Percentiles rank a stretch among this genome's conserved stretches.
Conservation (phyloP, 352 stramenopile genomes). For the Phytophthora pisi region DNA sequence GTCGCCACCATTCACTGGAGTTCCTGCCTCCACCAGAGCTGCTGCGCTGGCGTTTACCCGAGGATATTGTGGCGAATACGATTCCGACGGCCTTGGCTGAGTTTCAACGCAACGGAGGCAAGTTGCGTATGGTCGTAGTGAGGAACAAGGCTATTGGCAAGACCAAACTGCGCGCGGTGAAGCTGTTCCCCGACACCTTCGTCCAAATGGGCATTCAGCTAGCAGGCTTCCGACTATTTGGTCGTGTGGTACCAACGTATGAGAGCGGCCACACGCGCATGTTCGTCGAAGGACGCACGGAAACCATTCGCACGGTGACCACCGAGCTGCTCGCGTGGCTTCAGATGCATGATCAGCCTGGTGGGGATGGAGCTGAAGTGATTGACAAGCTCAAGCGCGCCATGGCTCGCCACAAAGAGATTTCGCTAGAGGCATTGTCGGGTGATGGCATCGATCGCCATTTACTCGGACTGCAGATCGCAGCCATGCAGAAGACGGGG, state of each 20-base stretch:
- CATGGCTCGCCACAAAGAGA: constrained; percentile 86
- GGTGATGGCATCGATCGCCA: constrained; percentile 91
- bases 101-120: constrained; percentile 71
- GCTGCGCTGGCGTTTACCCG: constrained; percentile 59
- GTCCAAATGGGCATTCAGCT: constrained; percentile 95
- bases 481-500: constrained; percentile 73
- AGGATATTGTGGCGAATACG: constrained; percentile 23
- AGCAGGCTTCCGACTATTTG: constrained; percentile 89
- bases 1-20: constrained; percentile 50
- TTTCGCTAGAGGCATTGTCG: constrained; percentile 72
- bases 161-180: constrained; percentile 71
- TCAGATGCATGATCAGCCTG: constrained; percentile 43
- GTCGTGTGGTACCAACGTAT: constrained; percentile 91
- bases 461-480: constrained; percentile 92
- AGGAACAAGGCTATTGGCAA: constrained; percentile 87
- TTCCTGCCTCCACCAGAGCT: constrained; percentile 67
- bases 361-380: constrained; percentile 46
- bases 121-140: constrained; percentile 83
- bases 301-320: constrained; percentile 84
- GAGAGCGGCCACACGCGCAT: constrained; percentile 94
- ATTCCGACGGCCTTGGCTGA: constrained; percentile 62
- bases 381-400: constrained; percentile 74
- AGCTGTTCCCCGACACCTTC: constrained; percentile 93
- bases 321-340: constrained; percentile 83
- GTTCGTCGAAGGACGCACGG: constrained; percentile 94